A percentile compares a stretch with the other conserved stretches of the same genome.
These are phyloP conservation scores for Kodamaea lidongshanica DNA, from an alignment of 805 yeast genomes.

Conservation along the genomic window DNA sequence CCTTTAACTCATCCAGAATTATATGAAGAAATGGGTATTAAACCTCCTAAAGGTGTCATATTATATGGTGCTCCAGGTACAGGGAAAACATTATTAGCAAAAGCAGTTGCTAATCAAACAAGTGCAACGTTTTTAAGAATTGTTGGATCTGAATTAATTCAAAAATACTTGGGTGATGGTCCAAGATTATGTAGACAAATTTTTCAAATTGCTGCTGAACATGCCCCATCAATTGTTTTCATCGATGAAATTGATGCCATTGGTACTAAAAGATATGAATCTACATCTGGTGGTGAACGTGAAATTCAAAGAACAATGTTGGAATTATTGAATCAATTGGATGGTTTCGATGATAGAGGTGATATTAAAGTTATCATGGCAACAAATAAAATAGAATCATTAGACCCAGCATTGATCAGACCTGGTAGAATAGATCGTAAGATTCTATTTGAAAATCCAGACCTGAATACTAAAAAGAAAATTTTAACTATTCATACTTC, in stretches of 20 bases:
- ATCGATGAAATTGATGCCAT: conserved; percentile 99
- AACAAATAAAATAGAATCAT: conserved; percentile 86
- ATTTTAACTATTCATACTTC: conserved; percentile 87
- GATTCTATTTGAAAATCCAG: conserved; percentile 94
- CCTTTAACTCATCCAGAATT: conserved; percentile 95
- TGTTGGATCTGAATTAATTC: conserved; percentile 95
- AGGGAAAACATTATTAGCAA: conserved; percentile 90
- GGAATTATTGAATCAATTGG: conserved; percentile 90
- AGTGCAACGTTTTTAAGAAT: conserved; percentile 93
- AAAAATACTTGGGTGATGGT: conserved; percentile 96
- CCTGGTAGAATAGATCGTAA: conserved; percentile 97
- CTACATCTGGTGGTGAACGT: conserved; percentile 95
- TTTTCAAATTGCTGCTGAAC: conserved; percentile 93
- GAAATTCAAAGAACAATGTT: conserved; percentile 97
- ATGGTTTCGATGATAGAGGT: conserved; percentile 95
- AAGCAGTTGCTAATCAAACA: conserved; percentile 97
- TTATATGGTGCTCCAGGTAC: conserved; percentile 98
- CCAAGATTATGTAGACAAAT: conserved; percentile 91
- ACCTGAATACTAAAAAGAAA: conserved; percentile 85
- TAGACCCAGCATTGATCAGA: conserved; percentile 93
- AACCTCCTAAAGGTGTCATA: conserved; percentile 97
- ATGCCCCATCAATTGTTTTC: conserved; percentile 97
- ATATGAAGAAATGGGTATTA: conserved; percentile 97
- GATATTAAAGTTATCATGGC: conserved; percentile 98
- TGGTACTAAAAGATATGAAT: conserved; percentile 96